Conservation (phyloP, 2,329 filamentous ascomycete species). For the Allantophomopsis lycopodina region DNA sequence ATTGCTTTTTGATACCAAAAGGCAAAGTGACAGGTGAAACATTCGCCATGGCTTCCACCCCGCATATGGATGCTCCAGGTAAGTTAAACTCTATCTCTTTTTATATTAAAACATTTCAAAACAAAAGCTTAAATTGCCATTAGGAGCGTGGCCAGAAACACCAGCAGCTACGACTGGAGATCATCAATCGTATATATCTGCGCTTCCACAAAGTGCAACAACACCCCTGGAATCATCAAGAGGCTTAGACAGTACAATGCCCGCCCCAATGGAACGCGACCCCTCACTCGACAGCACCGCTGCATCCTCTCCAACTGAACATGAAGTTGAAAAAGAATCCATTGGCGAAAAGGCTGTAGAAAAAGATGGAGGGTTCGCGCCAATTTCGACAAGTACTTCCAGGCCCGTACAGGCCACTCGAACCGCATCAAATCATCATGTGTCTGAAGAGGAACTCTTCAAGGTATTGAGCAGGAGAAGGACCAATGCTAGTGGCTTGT, state of each 20-base stretch:
- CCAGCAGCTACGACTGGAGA: not conserved
- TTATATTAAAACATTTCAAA: too few species aligned
- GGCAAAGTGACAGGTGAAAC: too few species aligned
- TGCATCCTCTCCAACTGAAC: not conserved
- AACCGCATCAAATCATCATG: not conserved
- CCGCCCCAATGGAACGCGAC: too few species aligned
- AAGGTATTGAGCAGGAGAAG: conserved; percentile 10
- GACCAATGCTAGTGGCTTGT: conserved; percentile 20
- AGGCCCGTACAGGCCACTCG: not conserved
- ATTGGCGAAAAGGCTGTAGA: not conserved
- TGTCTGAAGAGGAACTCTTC: not conserved
- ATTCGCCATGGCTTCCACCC: too few species aligned
- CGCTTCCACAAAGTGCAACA: not conserved
- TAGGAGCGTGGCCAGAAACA: conserved; percentile 1
- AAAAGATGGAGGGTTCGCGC: not conserved
- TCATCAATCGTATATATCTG: not conserved
- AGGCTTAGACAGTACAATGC: too few species aligned
- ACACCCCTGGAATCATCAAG: too few species aligned
- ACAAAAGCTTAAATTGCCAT: too few species aligned
- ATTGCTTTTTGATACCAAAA: too few species aligned
- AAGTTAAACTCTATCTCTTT: too few species aligned
- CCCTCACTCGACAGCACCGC: too few species aligned
- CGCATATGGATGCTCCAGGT: too few species aligned
- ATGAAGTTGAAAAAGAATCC: not conserved
- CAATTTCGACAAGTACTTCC: not conserved